Base-by-base conservation (phyloP, 345 rosid genomes). In the Eucalyptus marginata region DNA sequence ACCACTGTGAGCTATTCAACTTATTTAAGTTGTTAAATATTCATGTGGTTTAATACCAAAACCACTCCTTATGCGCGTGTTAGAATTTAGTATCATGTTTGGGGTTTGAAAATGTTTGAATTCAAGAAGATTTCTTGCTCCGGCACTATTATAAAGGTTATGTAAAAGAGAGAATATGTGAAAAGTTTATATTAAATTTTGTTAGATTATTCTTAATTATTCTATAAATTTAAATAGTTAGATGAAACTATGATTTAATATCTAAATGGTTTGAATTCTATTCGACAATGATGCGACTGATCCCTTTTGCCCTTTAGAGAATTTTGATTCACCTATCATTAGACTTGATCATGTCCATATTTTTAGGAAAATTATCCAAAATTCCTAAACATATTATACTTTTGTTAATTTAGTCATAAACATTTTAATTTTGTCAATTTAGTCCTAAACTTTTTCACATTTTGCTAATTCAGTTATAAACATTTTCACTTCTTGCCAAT, bases 381-480 rank as follows among this genome's bases (percentile, higher is more conserved):
- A 52, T 0, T 52, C 10, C 0, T 52, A 7, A 52, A 52, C 4
- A 18, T 52, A 20, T 1, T 52, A 20, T 1, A 52, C 10, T 20
- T 52, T 52, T 52, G 5, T 52, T 20, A 52, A 52, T 52, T 20
- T 0, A 2, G 4, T 51, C 3, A 0, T 7, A 51, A 51, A 51
- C 4, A 0, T 50, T 50, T 50, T 50, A 6, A 50, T 50, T 50
- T 50, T 50, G 8, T 16, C 3, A 7, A 44, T 44, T 44, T 3
- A 8, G 1, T 50, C 1, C 0, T 50, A 50, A 50, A 50, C 0
- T 1, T 50, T 50, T 50, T 50, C 18, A 50, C 17, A 15, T 50
- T 0, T 0, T 15, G 18, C 3, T 0, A 17, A 51, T 16, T 51
- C 0, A 20, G 0, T 52, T 20, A 2, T 3, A 18, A 52, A 52